Conservation (phyloP, 2,329 filamentous ascomycete genomes). For the Botrytis galanthina region DNA sequence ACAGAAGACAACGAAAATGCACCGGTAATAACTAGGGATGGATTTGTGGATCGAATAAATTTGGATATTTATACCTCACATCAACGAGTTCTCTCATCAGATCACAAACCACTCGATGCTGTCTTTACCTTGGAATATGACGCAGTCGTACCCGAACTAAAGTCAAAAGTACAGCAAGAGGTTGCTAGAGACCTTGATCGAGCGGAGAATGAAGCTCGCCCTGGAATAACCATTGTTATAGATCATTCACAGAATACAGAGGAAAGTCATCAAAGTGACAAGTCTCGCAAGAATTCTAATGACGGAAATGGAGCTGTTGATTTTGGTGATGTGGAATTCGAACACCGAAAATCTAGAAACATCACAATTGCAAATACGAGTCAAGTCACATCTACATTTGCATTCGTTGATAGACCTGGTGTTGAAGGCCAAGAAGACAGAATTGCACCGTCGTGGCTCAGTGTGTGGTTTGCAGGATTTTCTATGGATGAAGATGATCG, state of each 20-base stretch:
- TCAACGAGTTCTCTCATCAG: conserved; percentile 85
- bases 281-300: conserved; percentile 30
- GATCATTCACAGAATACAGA: conserved; percentile 53
- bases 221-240: conserved; percentile 77
- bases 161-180: conserved; percentile 79
- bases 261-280: conserved; percentile 28
- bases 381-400: conserved; percentile 73
- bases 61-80: conserved; percentile 77
- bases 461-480: conserved; percentile 59
- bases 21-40: conserved; percentile 54
- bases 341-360: conserved; percentile 61
- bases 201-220: conserved; percentile 85
- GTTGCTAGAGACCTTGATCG: conserved; percentile 86
- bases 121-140: conserved; percentile 84
- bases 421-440: conserved; percentile 48
- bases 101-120: conserved; percentile 89
- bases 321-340: conserved; percentile 73
- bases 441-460: conserved; percentile 65
- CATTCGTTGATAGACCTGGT: conserved; percentile 74
- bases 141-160: conserved; percentile 79
- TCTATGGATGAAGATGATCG: conserved; percentile 40
- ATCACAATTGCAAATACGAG: conserved; percentile 93
- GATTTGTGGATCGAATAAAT: conserved; percentile 53
- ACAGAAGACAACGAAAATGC: conserved; percentile 45
- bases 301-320: conserved; percentile 58